phyloP scores from a whole-genome alignment of 108 stramenopile genomes.

The Pseudonitzschia delicatissima region DNA sequence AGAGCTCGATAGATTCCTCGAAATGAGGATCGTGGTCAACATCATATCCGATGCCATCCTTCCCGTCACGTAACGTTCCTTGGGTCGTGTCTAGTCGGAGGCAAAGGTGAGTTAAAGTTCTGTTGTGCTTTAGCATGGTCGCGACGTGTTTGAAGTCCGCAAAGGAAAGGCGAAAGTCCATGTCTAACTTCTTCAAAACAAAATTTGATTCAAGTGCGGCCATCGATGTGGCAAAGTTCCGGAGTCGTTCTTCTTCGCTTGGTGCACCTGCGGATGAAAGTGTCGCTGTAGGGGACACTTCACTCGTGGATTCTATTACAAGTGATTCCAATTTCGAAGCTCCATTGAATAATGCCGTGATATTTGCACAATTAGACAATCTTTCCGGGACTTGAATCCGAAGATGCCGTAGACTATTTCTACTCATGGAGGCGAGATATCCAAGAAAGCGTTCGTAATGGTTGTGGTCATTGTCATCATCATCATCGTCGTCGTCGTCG shows the following conservation, averaged over 20 bases:
- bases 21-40: background rate
- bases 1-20: background rate
- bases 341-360: background rate
- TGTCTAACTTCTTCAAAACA: conserved; percentile 1
- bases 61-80: background rate
- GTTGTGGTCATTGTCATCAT: background rate
- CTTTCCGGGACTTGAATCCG: background rate
- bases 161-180: conserved; percentile 7
- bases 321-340: background rate
- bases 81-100: background rate
- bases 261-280: background rate
- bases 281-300: background rate
- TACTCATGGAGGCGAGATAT: background rate
- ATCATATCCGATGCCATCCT: background rate
- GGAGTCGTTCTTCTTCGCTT: background rate
- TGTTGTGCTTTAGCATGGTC: conserved; percentile 4
- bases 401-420: background rate
- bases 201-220: background rate
- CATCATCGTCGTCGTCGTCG: background rate
- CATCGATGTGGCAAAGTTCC: background rate
- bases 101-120: background rate
- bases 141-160: background rate
- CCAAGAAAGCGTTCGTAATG: background rate
- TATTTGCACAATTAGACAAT: background rate
- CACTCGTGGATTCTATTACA: background rate